These are phyloP conservation scores for Boletus subluridellus DNA, from an alignment of 1,284 basidiomycete species.

Conservation along the genomic window DNA sequence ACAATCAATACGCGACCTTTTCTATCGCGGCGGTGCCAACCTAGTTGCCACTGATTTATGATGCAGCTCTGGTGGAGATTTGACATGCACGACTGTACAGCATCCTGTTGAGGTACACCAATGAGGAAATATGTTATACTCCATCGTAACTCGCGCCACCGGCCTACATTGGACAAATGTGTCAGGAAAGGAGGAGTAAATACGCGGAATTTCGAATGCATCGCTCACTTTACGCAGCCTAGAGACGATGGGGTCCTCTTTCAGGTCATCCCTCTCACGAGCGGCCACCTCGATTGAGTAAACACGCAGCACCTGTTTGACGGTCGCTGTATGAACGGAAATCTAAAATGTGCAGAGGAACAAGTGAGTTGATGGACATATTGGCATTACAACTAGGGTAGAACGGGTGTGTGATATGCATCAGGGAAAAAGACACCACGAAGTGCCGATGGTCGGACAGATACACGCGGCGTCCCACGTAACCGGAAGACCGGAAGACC, in stretches of 20 bases:
- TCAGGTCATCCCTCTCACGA: constrained; percentile 74
- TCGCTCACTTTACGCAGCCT: constrained; percentile 68
- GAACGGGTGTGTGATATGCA: constrained; percentile 25
- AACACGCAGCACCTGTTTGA: constrained; percentile 73
- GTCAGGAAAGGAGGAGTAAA: constrained; percentile 12
- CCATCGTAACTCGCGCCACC: constrained; percentile 82
- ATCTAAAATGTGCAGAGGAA: constrained; percentile 49
- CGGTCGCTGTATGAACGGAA: constrained; percentile 83
- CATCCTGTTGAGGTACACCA: constrained; percentile 12
- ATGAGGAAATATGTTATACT: constrained; percentile 43
- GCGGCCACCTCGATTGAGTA: constrained; percentile 87
- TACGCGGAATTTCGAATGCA: constrained; percentile 4
- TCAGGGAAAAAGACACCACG: constrained; percentile 7
- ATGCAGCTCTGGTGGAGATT: constrained; percentile 13
- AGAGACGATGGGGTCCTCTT: constrained; percentile 73
- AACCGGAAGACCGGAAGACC: constrained; percentile 26
- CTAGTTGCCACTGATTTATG: constrained; percentile 24
- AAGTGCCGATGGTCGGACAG: constrained; percentile 4
- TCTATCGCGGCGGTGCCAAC: constrained; percentile 22
- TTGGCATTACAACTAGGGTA: constrained; percentile 22
- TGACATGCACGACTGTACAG: constrained; percentile 16
- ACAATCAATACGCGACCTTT: constrained; percentile 1
- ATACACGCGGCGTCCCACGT: constrained; percentile 23
- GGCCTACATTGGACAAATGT: constrained; percentile 44
- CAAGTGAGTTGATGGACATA: constrained; percentile 19